A percentile compares a stretch with the other conserved stretches of the same genome.
Conservation (phyloP, 169 alveolate genomes). For the Perkinsus chesapeaki region DNA sequence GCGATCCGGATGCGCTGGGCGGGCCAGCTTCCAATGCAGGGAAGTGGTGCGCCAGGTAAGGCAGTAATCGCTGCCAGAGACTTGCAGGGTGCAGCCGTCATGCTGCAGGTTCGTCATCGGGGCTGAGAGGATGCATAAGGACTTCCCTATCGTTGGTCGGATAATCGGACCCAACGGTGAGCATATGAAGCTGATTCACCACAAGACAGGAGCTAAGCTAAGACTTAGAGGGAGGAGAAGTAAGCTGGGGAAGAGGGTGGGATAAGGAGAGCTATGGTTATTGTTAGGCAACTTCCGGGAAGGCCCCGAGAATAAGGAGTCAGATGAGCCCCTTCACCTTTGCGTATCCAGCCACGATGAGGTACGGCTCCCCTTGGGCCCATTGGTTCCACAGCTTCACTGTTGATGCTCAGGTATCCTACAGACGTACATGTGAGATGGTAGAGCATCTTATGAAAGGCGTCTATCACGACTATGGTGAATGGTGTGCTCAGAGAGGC, state of each 20-base stretch:
- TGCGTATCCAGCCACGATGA: not conserved
- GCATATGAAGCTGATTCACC: not conserved
- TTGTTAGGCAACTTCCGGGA: not conserved
- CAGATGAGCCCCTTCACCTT: not conserved
- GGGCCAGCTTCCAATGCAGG: not conserved
- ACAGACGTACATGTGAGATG: not conserved
- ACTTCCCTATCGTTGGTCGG: not conserved
- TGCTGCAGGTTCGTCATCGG: not conserved
- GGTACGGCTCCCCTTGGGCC: not conserved
- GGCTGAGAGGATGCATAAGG: not conserved
- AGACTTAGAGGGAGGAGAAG: not conserved
- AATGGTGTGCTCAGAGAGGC: slow-evolving; percentile 3
- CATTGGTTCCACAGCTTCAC: too few relatives aligned
- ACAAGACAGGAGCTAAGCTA: not conserved
- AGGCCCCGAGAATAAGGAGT: not conserved
- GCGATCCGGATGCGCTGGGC: not conserved
- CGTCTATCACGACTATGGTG: not conserved
- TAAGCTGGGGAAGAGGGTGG: not conserved
- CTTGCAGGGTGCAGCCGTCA: not conserved
- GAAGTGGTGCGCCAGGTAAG: not conserved
- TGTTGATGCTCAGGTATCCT: not conserved
- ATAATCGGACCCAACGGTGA: not conserved
- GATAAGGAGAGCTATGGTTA: not conserved
- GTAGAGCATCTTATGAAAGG: not conserved
- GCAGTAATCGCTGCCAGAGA: not conserved